These are phyloP conservation scores for Xylaria sp. DNA, from an alignment of 2,329 filamentous ascomycete genomes.

Conservation along the genomic window DNA sequence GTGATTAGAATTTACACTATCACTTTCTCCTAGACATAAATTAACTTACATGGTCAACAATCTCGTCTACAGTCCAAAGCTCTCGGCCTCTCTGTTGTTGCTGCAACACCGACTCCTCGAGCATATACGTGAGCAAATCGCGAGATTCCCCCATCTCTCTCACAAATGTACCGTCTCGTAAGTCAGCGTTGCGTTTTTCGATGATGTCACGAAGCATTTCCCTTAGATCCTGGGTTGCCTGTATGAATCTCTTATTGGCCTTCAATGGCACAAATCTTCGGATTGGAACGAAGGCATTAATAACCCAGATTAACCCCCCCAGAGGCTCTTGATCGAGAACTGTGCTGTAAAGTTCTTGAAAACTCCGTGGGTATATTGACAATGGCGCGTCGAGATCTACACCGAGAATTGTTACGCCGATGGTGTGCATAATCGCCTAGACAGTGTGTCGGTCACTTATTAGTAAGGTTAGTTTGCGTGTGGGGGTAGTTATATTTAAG, in stretches of 20 bases:
- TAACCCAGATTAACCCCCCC: constrained; percentile 40
- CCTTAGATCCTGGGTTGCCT: constrained; percentile 42
- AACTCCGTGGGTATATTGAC: constrained; percentile 27
- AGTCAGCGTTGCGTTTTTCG: constrained; percentile 36
- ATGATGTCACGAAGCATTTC: constrained; percentile 43
- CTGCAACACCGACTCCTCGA: constrained; percentile 35
- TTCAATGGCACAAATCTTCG: constrained; percentile 46
- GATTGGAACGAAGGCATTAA: constrained; percentile 43
- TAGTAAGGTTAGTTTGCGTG: background rate
- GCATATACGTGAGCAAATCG: constrained; percentile 41
- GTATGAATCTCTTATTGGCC: constrained; percentile 47
- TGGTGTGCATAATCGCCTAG: constrained; percentile 44
- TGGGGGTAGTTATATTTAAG: background rate
- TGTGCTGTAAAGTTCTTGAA: constrained; percentile 41
- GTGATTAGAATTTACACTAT: background rate
- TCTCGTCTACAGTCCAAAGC: constrained; percentile 41
- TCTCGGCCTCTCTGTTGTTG: constrained; percentile 32
- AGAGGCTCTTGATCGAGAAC: constrained; percentile 41
- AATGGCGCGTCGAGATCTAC: constrained; percentile 42
- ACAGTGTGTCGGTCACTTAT: constrained; percentile 38
- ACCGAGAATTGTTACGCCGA: constrained; percentile 44
- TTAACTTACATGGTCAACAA: constrained; percentile 41
- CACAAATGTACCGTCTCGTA: constrained; percentile 34
- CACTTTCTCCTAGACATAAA: background rate
- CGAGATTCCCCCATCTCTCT: constrained; percentile 31